Conservation (phyloP, 2,329 filamentous ascomycete species). For the Cytospora paraplurivora region DNA sequence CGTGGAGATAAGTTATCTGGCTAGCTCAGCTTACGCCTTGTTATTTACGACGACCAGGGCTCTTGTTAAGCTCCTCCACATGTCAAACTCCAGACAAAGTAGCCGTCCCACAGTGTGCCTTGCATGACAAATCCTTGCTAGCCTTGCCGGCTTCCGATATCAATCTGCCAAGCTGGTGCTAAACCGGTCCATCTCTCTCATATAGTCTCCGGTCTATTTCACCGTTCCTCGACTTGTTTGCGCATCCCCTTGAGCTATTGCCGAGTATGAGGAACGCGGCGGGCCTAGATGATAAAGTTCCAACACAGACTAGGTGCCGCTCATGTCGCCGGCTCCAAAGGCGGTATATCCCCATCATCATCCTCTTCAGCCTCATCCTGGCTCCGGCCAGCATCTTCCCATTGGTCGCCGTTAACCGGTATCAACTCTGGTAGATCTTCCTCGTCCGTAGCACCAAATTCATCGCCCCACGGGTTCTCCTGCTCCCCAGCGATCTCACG, state of each 20-base stretch:
- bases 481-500: neutral
- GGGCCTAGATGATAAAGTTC: too few relatives aligned
- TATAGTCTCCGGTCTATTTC: neutral
- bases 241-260: neutral
- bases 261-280: neutral
- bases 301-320: neutral
- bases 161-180: neutral
- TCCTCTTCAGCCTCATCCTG: neutral
- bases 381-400: neutral
- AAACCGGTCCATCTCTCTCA: neutral
- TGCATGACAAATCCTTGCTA: constrained; percentile 21
- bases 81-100: neutral
- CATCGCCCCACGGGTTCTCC: constrained; percentile 8
- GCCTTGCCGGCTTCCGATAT: constrained; percentile 19
- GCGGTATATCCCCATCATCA: constrained; percentile 5
- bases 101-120: constrained; percentile 9
- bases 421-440: constrained; percentile 12
- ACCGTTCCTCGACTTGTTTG: neutral
- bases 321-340: neutral
- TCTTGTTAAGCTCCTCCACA: neutral
- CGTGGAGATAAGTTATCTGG: neutral
- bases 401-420: neutral
- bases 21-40: neutral
- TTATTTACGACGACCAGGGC: neutral
- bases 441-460: neutral